phyloP scores from a whole-genome alignment of 371 early-diverging fungal genomes.

The Haplosporangium sp. region DNA sequence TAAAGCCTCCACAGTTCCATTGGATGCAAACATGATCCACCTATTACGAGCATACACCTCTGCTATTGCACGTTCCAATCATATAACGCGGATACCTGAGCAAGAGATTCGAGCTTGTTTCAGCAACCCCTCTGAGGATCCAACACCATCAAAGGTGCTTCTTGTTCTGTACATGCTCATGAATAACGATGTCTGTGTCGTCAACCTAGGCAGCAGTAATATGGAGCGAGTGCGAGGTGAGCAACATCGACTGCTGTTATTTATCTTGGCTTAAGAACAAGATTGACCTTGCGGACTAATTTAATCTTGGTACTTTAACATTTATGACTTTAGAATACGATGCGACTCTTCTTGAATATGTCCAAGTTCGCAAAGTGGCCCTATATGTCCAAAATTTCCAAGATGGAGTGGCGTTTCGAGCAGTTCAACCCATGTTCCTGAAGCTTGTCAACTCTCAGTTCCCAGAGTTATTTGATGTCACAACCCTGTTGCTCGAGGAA shows the following conservation, averaged over 20 bases:
- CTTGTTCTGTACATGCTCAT: constrained; percentile 52
- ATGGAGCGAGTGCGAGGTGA: constrained; percentile 30
- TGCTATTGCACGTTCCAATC: constrained; percentile 33
- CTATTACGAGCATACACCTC: constrained; percentile 44
- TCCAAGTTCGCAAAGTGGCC: constrained; percentile 46
- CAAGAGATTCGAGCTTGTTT: constrained; percentile 33
- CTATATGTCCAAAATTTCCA: constrained; percentile 43
- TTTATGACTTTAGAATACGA: constrained; percentile 31
- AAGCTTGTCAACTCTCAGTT: constrained; percentile 52
- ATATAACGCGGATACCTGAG: constrained; percentile 48
- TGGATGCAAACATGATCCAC: constrained; percentile 51
- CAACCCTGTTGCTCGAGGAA: constrained; percentile 50
- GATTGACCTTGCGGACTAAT: too few relatives aligned
- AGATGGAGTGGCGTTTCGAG: constrained; percentile 42
- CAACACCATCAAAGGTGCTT: constrained; percentile 48
- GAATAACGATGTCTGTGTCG: constrained; percentile 40
- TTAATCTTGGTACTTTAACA: background rate
- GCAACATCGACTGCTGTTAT: background rate
- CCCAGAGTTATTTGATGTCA: constrained; percentile 53
- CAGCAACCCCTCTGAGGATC: constrained; percentile 32
- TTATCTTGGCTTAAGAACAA: too few relatives aligned
- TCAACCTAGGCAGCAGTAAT: constrained; percentile 28
- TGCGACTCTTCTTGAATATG: constrained; percentile 27
- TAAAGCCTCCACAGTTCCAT: constrained; percentile 34
- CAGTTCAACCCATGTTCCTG: constrained; percentile 52